These are phyloP conservation scores for Fusarium sp. DNA, from an alignment of 2,329 filamentous ascomycete genomes.

Conservation along the genomic window DNA sequence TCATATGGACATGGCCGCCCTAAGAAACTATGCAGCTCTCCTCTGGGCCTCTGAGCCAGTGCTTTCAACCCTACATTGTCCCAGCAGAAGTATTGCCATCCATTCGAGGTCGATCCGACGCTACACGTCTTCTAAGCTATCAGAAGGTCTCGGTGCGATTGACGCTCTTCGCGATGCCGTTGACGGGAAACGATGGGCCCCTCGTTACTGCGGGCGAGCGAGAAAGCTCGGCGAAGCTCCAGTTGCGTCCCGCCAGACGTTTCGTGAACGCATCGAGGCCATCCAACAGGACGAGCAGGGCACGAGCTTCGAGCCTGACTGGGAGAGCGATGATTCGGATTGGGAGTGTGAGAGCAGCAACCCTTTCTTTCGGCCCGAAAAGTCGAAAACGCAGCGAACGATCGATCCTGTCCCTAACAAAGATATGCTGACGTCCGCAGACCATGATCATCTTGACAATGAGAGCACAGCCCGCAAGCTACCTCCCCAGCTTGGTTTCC, in stretches of 20 bases:
- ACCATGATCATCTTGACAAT: constrained; percentile 10
- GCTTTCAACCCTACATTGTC: constrained; percentile 55
- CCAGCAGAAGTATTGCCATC: constrained; percentile 45
- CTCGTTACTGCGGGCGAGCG: constrained; percentile 41
- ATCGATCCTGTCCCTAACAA: not conserved
- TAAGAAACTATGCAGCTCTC: constrained; percentile 53
- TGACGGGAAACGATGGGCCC: not conserved
- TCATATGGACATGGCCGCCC: constrained; percentile 48
- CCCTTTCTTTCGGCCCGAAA: constrained; percentile 38
- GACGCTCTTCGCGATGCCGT: not conserved
- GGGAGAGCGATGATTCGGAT: constrained; percentile 33
- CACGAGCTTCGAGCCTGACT: constrained; percentile 10
- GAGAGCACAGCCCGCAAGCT: constrained; percentile 23
- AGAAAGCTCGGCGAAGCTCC: constrained; percentile 46
- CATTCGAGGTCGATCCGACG: constrained; percentile 34
- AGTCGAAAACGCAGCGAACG: not conserved
- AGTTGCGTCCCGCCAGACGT: constrained; percentile 18
- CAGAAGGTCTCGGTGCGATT: constrained; percentile 12
- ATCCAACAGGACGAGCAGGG: not conserved
- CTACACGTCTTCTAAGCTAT: constrained; percentile 1
- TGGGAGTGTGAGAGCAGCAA: constrained; percentile 24
- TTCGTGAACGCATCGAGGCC: constrained; percentile 11
- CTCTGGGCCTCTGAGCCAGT: constrained; percentile 56
- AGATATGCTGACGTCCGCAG: not conserved
- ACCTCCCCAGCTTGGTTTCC: constrained; percentile 31